Conservation (phyloP, 2,329 filamentous ascomycete genomes). For the Exophiala sideris region DNA sequence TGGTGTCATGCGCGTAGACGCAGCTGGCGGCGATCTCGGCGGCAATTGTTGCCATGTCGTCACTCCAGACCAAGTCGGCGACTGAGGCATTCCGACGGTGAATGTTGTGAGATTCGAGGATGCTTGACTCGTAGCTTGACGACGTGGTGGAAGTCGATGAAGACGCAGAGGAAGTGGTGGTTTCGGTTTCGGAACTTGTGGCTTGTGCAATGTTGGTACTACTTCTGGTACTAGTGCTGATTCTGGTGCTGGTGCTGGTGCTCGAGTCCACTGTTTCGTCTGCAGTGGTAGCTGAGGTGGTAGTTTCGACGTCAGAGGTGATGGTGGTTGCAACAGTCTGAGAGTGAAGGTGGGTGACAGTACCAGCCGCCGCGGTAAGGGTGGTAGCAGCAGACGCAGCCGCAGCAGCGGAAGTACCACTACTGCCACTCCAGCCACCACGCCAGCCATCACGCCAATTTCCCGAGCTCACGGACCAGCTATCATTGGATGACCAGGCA, state of each 20-base stretch:
- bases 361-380: neutral
- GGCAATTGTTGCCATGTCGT: conserved; percentile 62
- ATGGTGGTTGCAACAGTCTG: no score
- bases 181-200: neutral
- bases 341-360: no score
- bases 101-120: conserved; percentile 74
- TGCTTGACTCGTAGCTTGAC: conserved; percentile 33
- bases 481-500: conserved; percentile 1
- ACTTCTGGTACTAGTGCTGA: no score
- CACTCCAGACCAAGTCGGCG: conserved; percentile 62
- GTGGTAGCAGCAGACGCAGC: conserved; percentile 5
- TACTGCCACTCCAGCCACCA: conserved; percentile 2
- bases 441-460: conserved; percentile 8
- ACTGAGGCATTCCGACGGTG: conserved; percentile 81
- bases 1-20: conserved; percentile 73
- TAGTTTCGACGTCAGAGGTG: neutral
- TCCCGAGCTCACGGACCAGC: neutral
- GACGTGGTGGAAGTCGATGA: conserved; percentile 11
- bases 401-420: neutral
- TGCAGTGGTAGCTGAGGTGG: neutral
- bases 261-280: no score
- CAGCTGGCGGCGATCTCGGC: conserved; percentile 62
- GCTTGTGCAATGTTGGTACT: no score
- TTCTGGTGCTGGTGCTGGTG: no score
- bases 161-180: conserved; percentile 6